Evolutionary conservation across 352 stramenopile genomes (phyloP).

Genomic region (Pythium angustatum): DNA sequence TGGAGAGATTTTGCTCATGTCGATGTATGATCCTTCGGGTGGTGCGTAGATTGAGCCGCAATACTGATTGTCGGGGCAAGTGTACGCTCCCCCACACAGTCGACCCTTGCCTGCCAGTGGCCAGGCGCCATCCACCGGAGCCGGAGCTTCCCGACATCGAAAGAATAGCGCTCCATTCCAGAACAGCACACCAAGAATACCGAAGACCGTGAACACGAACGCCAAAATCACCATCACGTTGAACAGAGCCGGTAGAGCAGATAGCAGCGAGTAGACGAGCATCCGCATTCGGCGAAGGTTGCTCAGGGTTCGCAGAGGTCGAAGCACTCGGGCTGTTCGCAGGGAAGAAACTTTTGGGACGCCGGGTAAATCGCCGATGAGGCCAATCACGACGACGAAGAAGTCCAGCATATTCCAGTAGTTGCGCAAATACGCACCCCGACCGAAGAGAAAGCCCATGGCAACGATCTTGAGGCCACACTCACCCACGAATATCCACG

Average conservation of each 20-base stretch:
- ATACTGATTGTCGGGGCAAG: conserved; percentile 31
- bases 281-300: conserved; percentile 44
- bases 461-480: conserved; percentile 79
- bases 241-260: conserved; percentile 53
- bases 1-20: conserved; percentile 35
- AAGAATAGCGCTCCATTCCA: conserved; percentile 54
- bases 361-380: conserved; percentile 40
- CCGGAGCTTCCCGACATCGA: conserved; percentile 49
- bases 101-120: conserved; percentile 27
- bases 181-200: conserved; percentile 65
- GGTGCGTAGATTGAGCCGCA: conserved; percentile 50
- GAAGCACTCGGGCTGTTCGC: conserved; percentile 48
- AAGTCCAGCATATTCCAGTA: conserved; percentile 88
- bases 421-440: conserved; percentile 64
- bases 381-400: conserved; percentile 68
- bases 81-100: conserved; percentile 41
- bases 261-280: conserved; percentile 61
- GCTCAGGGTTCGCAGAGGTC: conserved; percentile 62
- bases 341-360: conserved; percentile 43
- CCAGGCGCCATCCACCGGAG: conserved; percentile 49
- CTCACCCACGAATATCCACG: conserved; percentile 75
- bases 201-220: conserved; percentile 77
- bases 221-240: conserved; percentile 67
- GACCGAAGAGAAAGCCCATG: conserved; percentile 60
- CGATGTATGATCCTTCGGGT: conserved; percentile 33